These are phyloP conservation scores for Porosira glacialis DNA, from an alignment of 352 stramenopile genomes.

Conservation along the genomic window DNA sequence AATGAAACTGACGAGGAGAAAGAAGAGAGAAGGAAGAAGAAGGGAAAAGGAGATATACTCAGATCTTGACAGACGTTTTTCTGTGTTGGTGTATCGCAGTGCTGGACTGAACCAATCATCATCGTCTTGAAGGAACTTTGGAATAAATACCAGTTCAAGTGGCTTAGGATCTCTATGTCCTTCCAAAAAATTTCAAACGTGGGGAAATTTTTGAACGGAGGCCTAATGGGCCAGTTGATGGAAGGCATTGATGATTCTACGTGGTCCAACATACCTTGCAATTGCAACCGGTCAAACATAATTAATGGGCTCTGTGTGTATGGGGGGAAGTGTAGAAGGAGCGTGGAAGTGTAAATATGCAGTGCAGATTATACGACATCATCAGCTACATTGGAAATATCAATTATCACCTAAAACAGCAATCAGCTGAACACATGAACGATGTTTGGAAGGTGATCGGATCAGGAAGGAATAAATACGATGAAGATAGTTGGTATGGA, in stretches of 20 bases:
- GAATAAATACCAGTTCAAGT: slow-evolving; percentile 15
- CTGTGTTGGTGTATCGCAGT: slow-evolving; percentile 18
- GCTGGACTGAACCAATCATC: slow-evolving; percentile 15
- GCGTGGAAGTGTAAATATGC: slow-evolving; percentile 1
- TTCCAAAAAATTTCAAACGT: slow-evolving; percentile 31
- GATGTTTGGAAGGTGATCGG: slow-evolving; percentile 6
- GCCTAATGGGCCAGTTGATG: slow-evolving; percentile 20
- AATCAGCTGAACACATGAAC: background rate
- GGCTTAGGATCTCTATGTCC: slow-evolving; percentile 17
- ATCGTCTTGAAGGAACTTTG: slow-evolving; percentile 8
- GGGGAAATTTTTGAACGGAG: slow-evolving; percentile 22
- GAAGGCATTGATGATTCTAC: slow-evolving; percentile 11
- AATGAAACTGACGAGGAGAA: no score
- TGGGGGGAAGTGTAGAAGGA: background rate
- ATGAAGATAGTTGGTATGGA: background rate
- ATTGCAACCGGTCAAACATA: background rate
- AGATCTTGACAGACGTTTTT: no score
- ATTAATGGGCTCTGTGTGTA: background rate
- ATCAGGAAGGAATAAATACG: background rate
- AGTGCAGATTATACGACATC: background rate
- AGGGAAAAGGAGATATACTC: no score
- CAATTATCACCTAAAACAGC: slow-evolving; percentile 1
- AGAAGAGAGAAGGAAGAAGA: no score
- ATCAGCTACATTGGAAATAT: slow-evolving; percentile 9
- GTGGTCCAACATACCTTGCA: background rate